A percentile compares a stretch with the other conserved stretches of the same genome.
Evolutionary conservation across 192 early-diverging fungal genomes (phyloP).

Genomic region (Radiomyces spectabilis): DNA sequence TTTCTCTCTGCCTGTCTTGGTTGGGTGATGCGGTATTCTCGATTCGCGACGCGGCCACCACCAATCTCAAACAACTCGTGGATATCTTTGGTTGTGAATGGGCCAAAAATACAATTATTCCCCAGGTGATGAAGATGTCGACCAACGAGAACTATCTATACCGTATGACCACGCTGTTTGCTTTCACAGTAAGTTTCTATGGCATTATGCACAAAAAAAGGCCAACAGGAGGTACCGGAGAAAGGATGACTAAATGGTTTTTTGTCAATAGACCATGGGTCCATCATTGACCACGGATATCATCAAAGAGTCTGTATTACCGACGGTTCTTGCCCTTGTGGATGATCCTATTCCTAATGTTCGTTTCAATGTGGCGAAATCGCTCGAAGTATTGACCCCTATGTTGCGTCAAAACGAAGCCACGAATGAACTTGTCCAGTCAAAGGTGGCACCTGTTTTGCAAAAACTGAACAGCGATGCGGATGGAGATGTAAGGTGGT

Average conservation of each 20-base stretch:
- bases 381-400: slow-evolving; percentile 76
- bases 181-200: slow-evolving; percentile 66
- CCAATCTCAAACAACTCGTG: slow-evolving; percentile 90
- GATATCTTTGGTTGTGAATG: slow-evolving; percentile 99
- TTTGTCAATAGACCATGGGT: slow-evolving; percentile 65
- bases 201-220: too few species aligned
- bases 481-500: slow-evolving; percentile 93
- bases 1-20: slow-evolving; percentile 95
- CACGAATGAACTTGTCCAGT: slow-evolving; percentile 51
- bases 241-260: slow-evolving; percentile 1
- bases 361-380: slow-evolving; percentile 98
- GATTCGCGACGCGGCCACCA: slow-evolving; percentile 94
- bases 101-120: slow-evolving; percentile 91
- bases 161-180: slow-evolving; percentile 97
- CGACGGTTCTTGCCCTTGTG: slow-evolving; percentile 74
- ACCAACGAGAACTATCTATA: slow-evolving; percentile 89
- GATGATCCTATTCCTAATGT: slow-evolving; percentile 98
- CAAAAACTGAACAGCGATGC: slow-evolving; percentile 78
- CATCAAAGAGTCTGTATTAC: slow-evolving; percentile 83
- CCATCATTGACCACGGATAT: slow-evolving; percentile 82
- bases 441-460: slow-evolving; percentile 75
- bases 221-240: not conserved
- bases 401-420: slow-evolving; percentile 61
- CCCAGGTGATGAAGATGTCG: slow-evolving; percentile 87
- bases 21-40: slow-evolving; percentile 94